A percentile compares a stretch with the other conserved stretches of the same genome.
Conservation (phyloP, 192 early-diverging fungal genomes). For the Piromyces finnis region DNA sequence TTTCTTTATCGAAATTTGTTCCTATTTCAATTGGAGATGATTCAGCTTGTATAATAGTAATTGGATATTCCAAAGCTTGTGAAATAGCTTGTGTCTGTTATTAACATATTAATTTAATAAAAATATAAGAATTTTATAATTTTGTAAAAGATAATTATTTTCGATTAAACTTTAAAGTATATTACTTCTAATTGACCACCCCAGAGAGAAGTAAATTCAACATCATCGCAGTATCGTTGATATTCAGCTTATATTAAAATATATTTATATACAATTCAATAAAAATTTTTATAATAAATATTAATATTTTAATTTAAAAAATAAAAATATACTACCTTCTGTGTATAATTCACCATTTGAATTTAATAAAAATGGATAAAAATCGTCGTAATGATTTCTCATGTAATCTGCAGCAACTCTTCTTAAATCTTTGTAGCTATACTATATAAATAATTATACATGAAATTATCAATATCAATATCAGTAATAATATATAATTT, state of each 20-base stretch:
- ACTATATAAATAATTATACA: background rate
- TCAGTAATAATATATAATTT: no score
- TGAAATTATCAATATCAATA: no score
- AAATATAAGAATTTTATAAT: no score
- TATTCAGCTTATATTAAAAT: constrained; percentile 20
- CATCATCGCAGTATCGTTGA: constrained; percentile 50
- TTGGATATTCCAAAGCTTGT: constrained; percentile 45
- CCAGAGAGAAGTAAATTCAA: constrained; percentile 74
- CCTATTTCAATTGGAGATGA: constrained; percentile 61
- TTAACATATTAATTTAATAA: no score
- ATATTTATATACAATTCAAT: no score
- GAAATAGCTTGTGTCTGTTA: constrained; percentile 62
- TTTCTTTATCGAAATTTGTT: constrained; percentile 41
- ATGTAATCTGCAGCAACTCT: constrained; percentile 60
- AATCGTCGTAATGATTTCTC: constrained; percentile 63
- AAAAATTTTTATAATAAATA: no score
- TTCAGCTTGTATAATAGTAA: constrained; percentile 74
- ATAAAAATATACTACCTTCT: constrained; percentile 8
- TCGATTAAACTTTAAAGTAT: no score
- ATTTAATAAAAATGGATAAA: constrained; percentile 70
- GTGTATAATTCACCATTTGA: constrained; percentile 62
- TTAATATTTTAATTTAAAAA: no score
- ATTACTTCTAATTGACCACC: constrained; percentile 80
- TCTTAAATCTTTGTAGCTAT: constrained; percentile 44
- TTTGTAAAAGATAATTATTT: no score